Evolutionary conservation across 192 early-diverging fungal genomes (phyloP).

Genomic region (Coemansia reversa): DNA sequence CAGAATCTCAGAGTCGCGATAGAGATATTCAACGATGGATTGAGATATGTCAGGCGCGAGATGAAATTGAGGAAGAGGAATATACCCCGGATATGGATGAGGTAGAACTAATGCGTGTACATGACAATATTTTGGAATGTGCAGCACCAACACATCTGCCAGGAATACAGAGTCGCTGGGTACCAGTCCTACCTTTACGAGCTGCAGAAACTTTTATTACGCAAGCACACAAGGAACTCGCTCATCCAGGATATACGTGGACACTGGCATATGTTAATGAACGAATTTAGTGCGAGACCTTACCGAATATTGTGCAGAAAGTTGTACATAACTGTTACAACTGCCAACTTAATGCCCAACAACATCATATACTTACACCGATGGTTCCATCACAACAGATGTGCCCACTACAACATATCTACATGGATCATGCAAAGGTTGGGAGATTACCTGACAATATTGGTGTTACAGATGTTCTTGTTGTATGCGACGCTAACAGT

Average conservation of each 20-base stretch:
- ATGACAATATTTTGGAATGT: background rate
- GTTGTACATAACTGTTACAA: background rate
- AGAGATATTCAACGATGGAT: no score
- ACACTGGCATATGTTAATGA: background rate
- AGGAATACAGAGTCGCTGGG: background rate
- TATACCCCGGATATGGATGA: background rate
- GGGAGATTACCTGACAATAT: no score
- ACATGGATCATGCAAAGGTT: background rate
- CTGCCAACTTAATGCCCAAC: constrained; percentile 1
- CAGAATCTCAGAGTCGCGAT: no score
- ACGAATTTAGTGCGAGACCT: no score
- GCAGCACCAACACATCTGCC: background rate
- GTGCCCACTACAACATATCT: background rate
- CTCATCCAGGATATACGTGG: background rate
- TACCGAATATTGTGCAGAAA: no score
- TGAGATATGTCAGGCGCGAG: no score
- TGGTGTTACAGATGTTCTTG: no score
- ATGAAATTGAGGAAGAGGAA: no score
- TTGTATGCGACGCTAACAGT: no score
- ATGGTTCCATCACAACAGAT: background rate
- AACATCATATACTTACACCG: background rate
- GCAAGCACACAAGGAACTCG: background rate
- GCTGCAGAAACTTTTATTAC: background rate
- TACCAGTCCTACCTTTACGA: background rate
- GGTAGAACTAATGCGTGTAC: background rate